Evolutionary conservation across 192 early-diverging fungal species (phyloP).

Genomic region (Allomyces macrogynus): DNA sequence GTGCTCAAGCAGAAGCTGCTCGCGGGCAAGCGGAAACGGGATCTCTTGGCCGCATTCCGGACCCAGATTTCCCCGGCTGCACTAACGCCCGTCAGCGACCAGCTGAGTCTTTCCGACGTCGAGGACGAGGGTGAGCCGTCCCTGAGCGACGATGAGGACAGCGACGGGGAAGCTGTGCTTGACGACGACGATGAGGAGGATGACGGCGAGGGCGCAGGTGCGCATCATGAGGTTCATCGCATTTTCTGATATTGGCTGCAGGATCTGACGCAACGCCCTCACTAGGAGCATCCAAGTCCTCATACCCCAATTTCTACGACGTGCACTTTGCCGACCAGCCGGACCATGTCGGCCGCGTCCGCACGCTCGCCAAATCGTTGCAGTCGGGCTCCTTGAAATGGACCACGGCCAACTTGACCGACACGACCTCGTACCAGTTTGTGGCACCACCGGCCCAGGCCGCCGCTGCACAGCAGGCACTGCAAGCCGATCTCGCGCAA

Average conservation of each 20-base stretch:
- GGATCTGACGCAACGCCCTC: too few species aligned
- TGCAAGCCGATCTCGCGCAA: slow-evolving; percentile 3
- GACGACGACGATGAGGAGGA: slow-evolving; percentile 7
- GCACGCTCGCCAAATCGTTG: slow-evolving; percentile 1
- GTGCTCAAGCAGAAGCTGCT: background rate
- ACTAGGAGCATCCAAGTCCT: slow-evolving; percentile 4
- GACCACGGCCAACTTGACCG: background rate
- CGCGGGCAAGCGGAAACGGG: background rate
- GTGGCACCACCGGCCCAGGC: too few species aligned
- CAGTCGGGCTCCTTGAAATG: background rate
- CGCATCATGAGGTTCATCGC: slow-evolving; percentile 17
- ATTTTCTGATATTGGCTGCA: background rate
- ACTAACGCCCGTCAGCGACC: too few species aligned
- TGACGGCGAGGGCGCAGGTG: slow-evolving; percentile 8
- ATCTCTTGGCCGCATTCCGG: background rate
- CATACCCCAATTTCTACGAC: background rate
- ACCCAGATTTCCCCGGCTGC: background rate
- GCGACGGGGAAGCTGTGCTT: slow-evolving; percentile 1
- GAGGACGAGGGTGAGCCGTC: background rate
- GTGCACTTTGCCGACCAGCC: slow-evolving; percentile 3
- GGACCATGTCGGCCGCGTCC: slow-evolving; percentile 5
- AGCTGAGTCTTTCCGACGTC: too few species aligned
- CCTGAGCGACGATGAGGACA: slow-evolving; percentile 3
- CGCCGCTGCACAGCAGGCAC: too few species aligned
- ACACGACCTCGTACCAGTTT: background rate